Evolutionary conservation across 768 basidiomycete genomes (phyloP), one percentile per base, ranked within the genome.

Genomic region (Xerocomus brunneocitrinus): DNA sequence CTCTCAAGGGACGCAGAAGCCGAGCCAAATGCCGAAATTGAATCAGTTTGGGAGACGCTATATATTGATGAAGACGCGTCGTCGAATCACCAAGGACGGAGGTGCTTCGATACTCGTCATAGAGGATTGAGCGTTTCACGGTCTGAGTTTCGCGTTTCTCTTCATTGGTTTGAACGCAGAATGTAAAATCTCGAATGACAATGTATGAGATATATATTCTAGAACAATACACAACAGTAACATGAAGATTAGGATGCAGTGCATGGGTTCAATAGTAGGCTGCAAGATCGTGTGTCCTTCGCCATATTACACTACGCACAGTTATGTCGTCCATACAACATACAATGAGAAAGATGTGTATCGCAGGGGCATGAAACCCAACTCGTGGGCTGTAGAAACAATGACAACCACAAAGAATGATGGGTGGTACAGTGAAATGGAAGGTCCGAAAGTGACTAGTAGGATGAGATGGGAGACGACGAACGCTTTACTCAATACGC

Each of bases 51-150:
- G 85, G 4, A 76, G 86, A 12, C 70, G 79, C 0, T 84, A 82
- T 51, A 55, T 86, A 12, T 52, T 85, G 22, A 73, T 85, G 62
- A 84, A 84, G 64, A 85, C 83, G 0, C 72, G 86, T 27, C 75
- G 73, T 43, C 72, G 86, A 13, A 72, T 87, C 27, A 87, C 86
- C 0, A 66, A 66, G 9, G 85, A 87, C 59, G 85, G 86, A 14
- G 85, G 85, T 16, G 79, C 79, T 0, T 86, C 85, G 0, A 62
- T 84, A 30, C 74, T 84, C 34, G 73, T 66, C 2, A 56, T 67
- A 46, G 64, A 61, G 14, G 49, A 60, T 32, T 64, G 47, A 53
- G 30, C 13, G 19, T 13, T 1, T 24, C 31, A 8, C 1, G 32
- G 5, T 10, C 32, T 14, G 28, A 2, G 2, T 5, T 39, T 9